A percentile compares a stretch with the other conserved stretches of the same genome.
Conservation (phyloP, 768 basidiomycete species). For the Leccinum uliginosum region DNA sequence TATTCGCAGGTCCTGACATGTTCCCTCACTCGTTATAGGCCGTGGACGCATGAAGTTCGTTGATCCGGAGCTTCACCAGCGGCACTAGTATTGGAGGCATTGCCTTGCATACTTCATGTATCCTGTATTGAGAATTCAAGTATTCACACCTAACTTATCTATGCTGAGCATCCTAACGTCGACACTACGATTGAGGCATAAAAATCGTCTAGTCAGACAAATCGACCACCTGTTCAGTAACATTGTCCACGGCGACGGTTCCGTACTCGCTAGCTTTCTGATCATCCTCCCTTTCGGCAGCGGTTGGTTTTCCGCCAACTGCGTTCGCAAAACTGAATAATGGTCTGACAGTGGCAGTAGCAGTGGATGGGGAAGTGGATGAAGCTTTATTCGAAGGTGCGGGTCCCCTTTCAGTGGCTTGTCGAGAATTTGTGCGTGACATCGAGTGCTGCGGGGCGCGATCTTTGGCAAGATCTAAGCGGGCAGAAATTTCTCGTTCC, state of each 20-base stretch:
- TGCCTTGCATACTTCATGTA: not conserved
- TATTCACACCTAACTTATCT: not conserved
- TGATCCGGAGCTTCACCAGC: conserved; percentile 48
- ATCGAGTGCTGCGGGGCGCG: conserved; percentile 36
- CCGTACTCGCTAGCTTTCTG: conserved; percentile 6
- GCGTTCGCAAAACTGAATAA: conserved; percentile 80
- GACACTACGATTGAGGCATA: conserved; percentile 13
- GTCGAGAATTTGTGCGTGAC: conserved; percentile 47
- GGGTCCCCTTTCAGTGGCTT: conserved; percentile 41
- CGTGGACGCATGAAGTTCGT: conserved; percentile 66
- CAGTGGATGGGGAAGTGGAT: conserved; percentile 24
- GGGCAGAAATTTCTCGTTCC: conserved; percentile 72
- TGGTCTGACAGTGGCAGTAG: conserved; percentile 51
- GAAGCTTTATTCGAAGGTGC: conserved; percentile 30
- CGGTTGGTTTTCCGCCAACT: conserved; percentile 38
- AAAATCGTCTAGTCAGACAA: conserved; percentile 14
- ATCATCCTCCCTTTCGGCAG: conserved; percentile 16
- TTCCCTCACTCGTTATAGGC: conserved; percentile 31
- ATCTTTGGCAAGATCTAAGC: conserved; percentile 43
- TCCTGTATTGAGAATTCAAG: not conserved
- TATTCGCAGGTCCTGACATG: not conserved
- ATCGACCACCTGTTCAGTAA: conserved; percentile 17
- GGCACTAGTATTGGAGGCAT: conserved; percentile 14
- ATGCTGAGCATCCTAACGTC: conserved; percentile 1
- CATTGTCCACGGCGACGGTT: conserved; percentile 2